Conservation (phyloP, 257 asterid genomes). For the Striga asiatica region DNA sequence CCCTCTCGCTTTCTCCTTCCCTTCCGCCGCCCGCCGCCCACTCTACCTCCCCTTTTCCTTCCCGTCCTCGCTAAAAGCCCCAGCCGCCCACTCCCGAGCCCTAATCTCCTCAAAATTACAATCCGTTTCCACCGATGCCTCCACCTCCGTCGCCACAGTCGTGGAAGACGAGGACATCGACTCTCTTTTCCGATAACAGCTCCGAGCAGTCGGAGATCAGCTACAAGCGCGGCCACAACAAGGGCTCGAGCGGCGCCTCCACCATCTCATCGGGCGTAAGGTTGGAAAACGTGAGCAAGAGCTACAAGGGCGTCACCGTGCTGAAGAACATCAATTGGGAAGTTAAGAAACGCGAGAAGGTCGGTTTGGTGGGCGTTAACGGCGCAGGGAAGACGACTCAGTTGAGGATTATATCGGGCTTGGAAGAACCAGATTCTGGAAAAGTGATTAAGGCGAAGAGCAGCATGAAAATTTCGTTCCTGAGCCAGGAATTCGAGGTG, state of each 20-base stretch:
- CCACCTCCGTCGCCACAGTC: conserved; percentile 26
- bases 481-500: conserved; percentile 94
- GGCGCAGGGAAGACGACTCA: conserved; percentile 99
- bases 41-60: neutral
- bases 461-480: conserved; percentile 69
- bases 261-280: conserved; percentile 78
- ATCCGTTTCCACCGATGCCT: conserved; percentile 58
- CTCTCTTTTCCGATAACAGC: conserved; percentile 32
- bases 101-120: conserved; percentile 34
- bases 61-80: conserved; percentile 19
- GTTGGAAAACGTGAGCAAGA: conserved; percentile 73
- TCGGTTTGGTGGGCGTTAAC: conserved; percentile 89
- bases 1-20: neutral
- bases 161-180: conserved; percentile 60
- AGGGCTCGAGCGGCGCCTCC: conserved; percentile 57
- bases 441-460: conserved; percentile 73
- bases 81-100: conserved; percentile 6
- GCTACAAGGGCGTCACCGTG: conserved; percentile 72
- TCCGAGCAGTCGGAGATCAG: conserved; percentile 24
- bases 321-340: conserved; percentile 84
- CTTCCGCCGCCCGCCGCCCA: neutral
- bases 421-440: conserved; percentile 87
- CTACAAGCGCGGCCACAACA: conserved; percentile 35
- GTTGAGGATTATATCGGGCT: conserved; percentile 74
- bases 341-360: conserved; percentile 86